Percentiles rank a stretch among this genome's conserved stretches.
These are phyloP conservation scores for Claviceps humidiphila DNA, from an alignment of 2,329 filamentous ascomycete genomes.

Conservation along the genomic window DNA sequence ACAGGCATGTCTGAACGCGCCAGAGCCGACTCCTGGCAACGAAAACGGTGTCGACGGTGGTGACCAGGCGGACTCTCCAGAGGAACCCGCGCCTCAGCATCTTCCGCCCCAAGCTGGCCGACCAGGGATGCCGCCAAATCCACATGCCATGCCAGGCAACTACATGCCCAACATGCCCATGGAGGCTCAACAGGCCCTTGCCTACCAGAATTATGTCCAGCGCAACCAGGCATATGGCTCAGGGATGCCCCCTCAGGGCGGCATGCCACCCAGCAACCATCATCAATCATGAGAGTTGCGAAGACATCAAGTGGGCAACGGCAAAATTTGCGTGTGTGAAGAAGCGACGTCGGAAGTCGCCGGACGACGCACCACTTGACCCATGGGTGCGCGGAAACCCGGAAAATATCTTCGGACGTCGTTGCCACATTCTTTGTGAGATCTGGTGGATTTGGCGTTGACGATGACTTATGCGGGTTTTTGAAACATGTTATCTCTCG, in stretches of 20 bases:
- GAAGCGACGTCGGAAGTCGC: background rate
- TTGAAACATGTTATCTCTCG: background rate
- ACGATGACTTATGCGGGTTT: conserved; percentile 19
- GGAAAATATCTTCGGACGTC: conserved; percentile 12
- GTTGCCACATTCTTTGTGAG: conserved; percentile 26
- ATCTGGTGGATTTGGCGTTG: conserved; percentile 31
- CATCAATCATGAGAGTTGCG: conserved; percentile 52
- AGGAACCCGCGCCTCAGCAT: conserved; percentile 69
- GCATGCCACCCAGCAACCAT: conserved; percentile 71
- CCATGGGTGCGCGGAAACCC: conserved; percentile 13
- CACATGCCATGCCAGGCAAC: conserved; percentile 45
- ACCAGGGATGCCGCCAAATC: conserved; percentile 52
- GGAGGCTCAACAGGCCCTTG: conserved; percentile 66
- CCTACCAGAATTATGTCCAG: conserved; percentile 75
- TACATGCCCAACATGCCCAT: conserved; percentile 53
- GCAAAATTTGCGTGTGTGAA: background rate
- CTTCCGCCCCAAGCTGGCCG: conserved; percentile 48
- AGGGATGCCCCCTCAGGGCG: conserved; percentile 62
- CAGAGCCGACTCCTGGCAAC: conserved; percentile 69
- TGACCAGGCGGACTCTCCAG: conserved; percentile 76
- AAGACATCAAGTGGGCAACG: conserved; percentile 2
- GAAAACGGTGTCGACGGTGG: conserved; percentile 70
- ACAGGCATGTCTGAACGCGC: conserved; percentile 94
- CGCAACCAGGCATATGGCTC: conserved; percentile 57
- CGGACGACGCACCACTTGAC: background rate